Conservation (phyloP, 345 rosid species). For the Linum trigynum region DNA sequence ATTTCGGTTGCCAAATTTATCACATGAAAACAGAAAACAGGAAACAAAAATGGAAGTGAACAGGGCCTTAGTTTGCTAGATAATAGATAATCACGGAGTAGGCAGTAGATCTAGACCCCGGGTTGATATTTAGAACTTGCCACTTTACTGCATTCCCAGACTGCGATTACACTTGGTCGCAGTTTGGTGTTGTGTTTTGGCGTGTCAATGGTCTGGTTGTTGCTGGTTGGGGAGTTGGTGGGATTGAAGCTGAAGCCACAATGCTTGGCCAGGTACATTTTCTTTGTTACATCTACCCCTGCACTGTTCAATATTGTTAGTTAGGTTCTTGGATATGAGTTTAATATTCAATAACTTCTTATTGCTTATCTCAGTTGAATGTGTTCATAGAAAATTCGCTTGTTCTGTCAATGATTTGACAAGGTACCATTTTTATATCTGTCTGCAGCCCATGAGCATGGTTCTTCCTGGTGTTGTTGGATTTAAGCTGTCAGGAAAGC, state of each 20-base stretch:
- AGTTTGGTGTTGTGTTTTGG: too few relatives aligned
- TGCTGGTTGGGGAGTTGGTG: conserved; percentile 99
- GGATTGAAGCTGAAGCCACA: conserved; percentile 91
- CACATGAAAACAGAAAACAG: too few relatives aligned
- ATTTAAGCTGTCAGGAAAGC: conserved; percentile 64
- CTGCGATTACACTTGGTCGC: too few relatives aligned
- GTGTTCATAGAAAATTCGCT: not conserved
- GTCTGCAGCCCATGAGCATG: conserved; percentile 95
- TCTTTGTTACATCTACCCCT: not conserved
- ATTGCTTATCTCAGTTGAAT: not conserved
- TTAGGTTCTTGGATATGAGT: not conserved
- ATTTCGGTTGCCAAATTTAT: too few relatives aligned
- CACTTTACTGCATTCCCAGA: too few relatives aligned
- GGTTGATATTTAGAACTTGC: too few relatives aligned
- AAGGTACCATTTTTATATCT: conserved; percentile 2
- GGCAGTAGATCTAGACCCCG: too few relatives aligned
- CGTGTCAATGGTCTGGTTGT: conserved; percentile 90
- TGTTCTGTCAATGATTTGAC: conserved; percentile 4
- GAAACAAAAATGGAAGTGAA: too few relatives aligned
- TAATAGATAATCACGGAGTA: too few relatives aligned
- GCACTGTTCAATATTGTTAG: not conserved
- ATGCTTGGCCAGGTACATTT: conserved; percentile 89
- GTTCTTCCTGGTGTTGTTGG: conserved; percentile 98
- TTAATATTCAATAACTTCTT: too few relatives aligned
- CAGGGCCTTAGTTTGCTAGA: too few relatives aligned